These are phyloP conservation scores for Tricholoma sp. DNA, from an alignment of 768 basidiomycete species.

Conservation along the genomic window DNA sequence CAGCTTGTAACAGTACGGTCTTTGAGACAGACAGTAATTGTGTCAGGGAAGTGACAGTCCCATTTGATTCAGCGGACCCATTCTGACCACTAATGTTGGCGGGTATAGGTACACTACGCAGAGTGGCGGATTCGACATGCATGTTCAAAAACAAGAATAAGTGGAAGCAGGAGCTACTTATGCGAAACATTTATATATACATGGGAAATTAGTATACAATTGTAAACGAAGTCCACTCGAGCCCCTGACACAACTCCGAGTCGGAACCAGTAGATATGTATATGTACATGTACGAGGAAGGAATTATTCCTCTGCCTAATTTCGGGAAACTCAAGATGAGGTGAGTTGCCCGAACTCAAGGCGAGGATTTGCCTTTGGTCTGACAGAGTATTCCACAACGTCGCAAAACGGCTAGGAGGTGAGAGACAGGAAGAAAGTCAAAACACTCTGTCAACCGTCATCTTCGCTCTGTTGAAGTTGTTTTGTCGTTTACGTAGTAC, in stretches of 20 bases:
- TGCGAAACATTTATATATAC: not conserved
- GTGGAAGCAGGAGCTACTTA: not conserved
- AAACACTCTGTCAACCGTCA: constrained; percentile 54
- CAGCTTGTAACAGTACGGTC: constrained; percentile 64
- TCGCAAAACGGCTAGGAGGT: constrained; percentile 37
- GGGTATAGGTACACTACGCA: constrained; percentile 19
- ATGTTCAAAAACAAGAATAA: not conserved
- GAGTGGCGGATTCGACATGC: constrained; percentile 22
- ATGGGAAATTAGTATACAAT: not conserved
- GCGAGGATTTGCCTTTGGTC: constrained; percentile 48
- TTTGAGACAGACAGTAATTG: constrained; percentile 64
- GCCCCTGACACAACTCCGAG: not conserved
- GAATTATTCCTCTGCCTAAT: constrained; percentile 73
- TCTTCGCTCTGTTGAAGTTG: constrained; percentile 61
- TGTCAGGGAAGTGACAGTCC: constrained; percentile 25
- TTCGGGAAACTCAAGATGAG: constrained; percentile 59
- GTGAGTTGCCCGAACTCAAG: constrained; percentile 74
- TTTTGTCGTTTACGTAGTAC: too few species aligned
- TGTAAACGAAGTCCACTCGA: not conserved
- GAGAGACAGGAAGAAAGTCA: constrained; percentile 66
- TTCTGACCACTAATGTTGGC: constrained; percentile 16
- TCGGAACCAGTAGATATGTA: too few species aligned
- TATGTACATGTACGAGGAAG: not conserved
- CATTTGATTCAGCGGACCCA: constrained; percentile 12
- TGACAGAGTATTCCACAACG: constrained; percentile 56